phyloP scores from a whole-genome alignment of 495 filamentous ascomycete species.

The Penicillium turbatum region DNA sequence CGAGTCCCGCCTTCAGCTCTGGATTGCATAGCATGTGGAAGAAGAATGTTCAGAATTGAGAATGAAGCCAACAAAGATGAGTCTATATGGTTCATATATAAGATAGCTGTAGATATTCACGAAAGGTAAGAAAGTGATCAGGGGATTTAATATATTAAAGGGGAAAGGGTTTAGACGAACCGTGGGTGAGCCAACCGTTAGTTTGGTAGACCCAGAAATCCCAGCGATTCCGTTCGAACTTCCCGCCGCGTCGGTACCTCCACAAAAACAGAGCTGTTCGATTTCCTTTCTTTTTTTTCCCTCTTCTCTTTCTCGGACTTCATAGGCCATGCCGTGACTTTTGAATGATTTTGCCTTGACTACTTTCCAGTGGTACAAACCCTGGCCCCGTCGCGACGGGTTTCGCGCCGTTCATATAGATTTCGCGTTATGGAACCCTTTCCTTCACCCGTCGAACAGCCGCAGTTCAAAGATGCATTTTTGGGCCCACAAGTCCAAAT shows the following conservation, averaged over 20 bases:
- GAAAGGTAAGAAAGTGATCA: too few relatives aligned
- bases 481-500: conserved; percentile 18
- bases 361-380: not conserved
- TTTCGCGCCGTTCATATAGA: conserved; percentile 8
- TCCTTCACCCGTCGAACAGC: conserved; percentile 13
- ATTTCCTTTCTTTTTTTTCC: not conserved
- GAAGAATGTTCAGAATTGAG: too few relatives aligned
- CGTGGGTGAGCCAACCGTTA: not conserved
- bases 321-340: not conserved
- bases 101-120: too few relatives aligned
- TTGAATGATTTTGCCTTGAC: not conserved
- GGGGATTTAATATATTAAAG: too few relatives aligned
- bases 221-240: conserved; percentile 13
- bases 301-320: not conserved
- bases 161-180: not conserved
- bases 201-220: not conserved
- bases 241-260: conserved; percentile 30
- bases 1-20: conserved; percentile 4
- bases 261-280: conserved; percentile 22
- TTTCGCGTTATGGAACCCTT: conserved; percentile 25
- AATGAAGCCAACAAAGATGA: too few relatives aligned
- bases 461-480: conserved; percentile 14
- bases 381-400: conserved; percentile 16
- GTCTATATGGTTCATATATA: too few relatives aligned
- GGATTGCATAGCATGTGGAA: too few relatives aligned